Conservation (phyloP, 768 basidiomycete species). For the Clitopilus passeckerianus region DNA sequence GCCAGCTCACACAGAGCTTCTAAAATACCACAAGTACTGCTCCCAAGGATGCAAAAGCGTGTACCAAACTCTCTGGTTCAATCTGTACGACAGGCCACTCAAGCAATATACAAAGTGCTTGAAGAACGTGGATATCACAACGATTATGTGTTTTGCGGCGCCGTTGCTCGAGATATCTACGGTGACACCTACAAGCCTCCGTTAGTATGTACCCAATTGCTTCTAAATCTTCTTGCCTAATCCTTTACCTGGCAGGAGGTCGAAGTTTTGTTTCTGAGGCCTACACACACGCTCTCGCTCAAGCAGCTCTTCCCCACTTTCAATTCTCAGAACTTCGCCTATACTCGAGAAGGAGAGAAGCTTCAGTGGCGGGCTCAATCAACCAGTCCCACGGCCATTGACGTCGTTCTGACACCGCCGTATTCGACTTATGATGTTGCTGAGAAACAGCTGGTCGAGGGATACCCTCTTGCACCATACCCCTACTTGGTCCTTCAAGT, state of each 20-base stretch:
- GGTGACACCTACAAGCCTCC: background rate
- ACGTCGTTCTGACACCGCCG: background rate
- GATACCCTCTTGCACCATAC: slow-evolving; percentile 8
- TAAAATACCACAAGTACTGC: too few relatives aligned
- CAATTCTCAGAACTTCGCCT: background rate
- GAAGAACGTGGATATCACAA: background rate
- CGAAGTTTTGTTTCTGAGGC: background rate
- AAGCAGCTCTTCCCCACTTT: background rate
- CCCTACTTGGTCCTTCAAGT: slow-evolving; percentile 9
- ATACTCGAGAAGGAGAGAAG: background rate
- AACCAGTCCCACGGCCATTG: background rate
- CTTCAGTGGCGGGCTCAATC: background rate
- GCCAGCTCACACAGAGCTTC: too few relatives aligned
- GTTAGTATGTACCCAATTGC: background rate
- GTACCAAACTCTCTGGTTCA: background rate
- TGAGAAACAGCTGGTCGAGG: background rate
- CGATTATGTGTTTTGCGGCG: background rate
- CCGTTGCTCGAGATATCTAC: background rate
- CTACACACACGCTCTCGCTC: background rate
- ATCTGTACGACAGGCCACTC: background rate
- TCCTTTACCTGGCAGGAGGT: background rate
- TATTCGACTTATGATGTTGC: background rate
- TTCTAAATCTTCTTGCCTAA: background rate
- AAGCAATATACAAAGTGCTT: background rate
- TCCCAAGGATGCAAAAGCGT: too few relatives aligned